These are phyloP conservation scores for Exophiala oligosperma DNA, from an alignment of 2,329 filamentous ascomycete species.

Conservation along the genomic window DNA sequence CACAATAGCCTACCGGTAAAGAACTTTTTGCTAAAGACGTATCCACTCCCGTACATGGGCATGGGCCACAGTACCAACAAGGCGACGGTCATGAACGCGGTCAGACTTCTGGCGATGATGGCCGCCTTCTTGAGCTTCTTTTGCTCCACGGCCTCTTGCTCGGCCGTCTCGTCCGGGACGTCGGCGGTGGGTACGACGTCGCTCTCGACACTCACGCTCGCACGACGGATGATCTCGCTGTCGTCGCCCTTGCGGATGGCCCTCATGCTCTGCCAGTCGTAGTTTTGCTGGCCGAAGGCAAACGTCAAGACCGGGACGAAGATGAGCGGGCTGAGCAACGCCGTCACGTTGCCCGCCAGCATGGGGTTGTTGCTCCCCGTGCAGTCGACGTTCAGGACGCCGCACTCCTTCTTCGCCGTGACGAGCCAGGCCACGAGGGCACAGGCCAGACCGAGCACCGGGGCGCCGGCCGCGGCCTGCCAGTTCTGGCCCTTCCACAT, in stretches of 20 bases:
- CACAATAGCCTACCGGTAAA: slow-evolving; percentile 55
- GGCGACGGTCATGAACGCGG: slow-evolving; percentile 65
- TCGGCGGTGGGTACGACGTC: slow-evolving; percentile 51
- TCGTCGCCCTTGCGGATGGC: slow-evolving; percentile 78
- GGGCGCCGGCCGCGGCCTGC: slow-evolving; percentile 69
- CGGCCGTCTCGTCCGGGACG: slow-evolving; percentile 33
- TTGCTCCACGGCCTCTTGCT: slow-evolving; percentile 46
- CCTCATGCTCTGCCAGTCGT: slow-evolving; percentile 84
- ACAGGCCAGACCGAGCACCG: slow-evolving; percentile 67
- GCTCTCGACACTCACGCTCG: slow-evolving; percentile 64
- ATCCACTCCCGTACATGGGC: slow-evolving; percentile 80
- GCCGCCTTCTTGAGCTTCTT: slow-evolving; percentile 56
- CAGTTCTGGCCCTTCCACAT: slow-evolving; percentile 79
- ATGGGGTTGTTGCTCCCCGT: slow-evolving; percentile 68
- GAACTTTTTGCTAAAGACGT: slow-evolving; percentile 79
- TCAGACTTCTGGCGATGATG: slow-evolving; percentile 57
- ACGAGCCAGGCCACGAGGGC: slow-evolving; percentile 77
- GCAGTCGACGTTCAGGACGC: slow-evolving; percentile 67
- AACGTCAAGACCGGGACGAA: slow-evolving; percentile 76
- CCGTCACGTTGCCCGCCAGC: slow-evolving; percentile 70
- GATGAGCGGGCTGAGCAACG: slow-evolving; percentile 72
- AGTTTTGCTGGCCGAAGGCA: slow-evolving; percentile 68
- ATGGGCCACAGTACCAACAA: slow-evolving; percentile 87
- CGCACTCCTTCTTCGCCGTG: slow-evolving; percentile 69
- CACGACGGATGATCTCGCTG: slow-evolving; percentile 64